These are phyloP conservation scores for Cladobotryum protrusum DNA, from an alignment of 2,329 filamentous ascomycete genomes.

Conservation along the genomic window DNA sequence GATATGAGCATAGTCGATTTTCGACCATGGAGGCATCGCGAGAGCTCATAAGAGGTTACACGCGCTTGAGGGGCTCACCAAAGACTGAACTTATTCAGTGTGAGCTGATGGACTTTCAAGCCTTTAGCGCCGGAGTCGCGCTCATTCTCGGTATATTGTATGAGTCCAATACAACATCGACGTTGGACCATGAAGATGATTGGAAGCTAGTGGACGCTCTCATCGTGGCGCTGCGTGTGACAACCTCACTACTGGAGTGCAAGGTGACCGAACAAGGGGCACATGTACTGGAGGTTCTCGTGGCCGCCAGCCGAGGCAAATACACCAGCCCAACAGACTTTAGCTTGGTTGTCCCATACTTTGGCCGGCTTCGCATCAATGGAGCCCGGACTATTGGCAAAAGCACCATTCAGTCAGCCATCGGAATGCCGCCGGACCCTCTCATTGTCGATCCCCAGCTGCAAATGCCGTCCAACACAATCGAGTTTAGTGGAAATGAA, in stretches of 20 bases:
- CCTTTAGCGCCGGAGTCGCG: slow-evolving; percentile 39
- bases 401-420: neutral
- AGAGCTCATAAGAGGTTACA: slow-evolving; percentile 32
- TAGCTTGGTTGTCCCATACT: slow-evolving; percentile 8
- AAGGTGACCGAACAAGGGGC: slow-evolving; percentile 10
- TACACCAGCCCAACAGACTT: slow-evolving; percentile 2
- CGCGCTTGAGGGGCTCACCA: slow-evolving; percentile 19
- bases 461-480: neutral
- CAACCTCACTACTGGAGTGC: slow-evolving; percentile 7
- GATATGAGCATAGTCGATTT: slow-evolving; percentile 32
- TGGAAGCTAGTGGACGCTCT: slow-evolving; percentile 4
- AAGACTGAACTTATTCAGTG: slow-evolving; percentile 20
- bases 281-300: slow-evolving; percentile 7
- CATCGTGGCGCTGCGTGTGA: slow-evolving; percentile 4
- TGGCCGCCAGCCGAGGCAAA: slow-evolving; percentile 1
- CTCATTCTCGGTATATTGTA: slow-evolving; percentile 36
- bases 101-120: slow-evolving; percentile 42
- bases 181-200: slow-evolving; percentile 1
- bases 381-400: neutral
- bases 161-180: neutral
- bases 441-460: neutral
- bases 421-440: too few species aligned
- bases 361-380: slow-evolving; percentile 10
- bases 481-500: slow-evolving; percentile 9
- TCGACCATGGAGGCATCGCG: slow-evolving; percentile 36